A percentile compares a stretch with the other conserved stretches of the same genome.
Conservation (phyloP, 352 stramenopile species). For the Globisporangium orthogonon region DNA sequence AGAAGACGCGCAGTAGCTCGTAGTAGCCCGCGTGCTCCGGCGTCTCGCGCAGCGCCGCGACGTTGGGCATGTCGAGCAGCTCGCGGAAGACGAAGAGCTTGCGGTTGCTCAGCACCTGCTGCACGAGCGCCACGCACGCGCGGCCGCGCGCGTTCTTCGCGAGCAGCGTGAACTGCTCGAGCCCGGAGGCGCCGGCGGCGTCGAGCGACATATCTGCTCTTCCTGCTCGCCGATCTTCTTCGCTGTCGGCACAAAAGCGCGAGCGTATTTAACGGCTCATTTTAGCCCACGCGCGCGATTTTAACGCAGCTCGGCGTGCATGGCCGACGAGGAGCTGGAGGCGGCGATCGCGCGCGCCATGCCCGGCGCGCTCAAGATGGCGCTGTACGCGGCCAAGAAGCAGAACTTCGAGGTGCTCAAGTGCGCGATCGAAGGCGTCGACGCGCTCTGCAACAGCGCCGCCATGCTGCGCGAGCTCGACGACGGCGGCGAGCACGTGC, state of each 20-base stretch:
- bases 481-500: slow-evolving; percentile 44
- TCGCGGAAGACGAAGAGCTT: slow-evolving; percentile 93
- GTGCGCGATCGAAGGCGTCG: slow-evolving; percentile 59
- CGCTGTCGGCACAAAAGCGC: too few species aligned
- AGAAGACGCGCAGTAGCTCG: slow-evolving; percentile 86
- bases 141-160: slow-evolving; percentile 86
- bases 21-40: slow-evolving; percentile 69
- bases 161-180: slow-evolving; percentile 92
- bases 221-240: slow-evolving; percentile 5
- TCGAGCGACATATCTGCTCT: slow-evolving; percentile 54
- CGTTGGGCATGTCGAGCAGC: slow-evolving; percentile 88
- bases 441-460: slow-evolving; percentile 61
- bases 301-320: too few species aligned
- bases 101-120: slow-evolving; percentile 90
- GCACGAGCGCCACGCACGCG: slow-evolving; percentile 89
- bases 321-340: slow-evolving; percentile 56
- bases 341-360: slow-evolving; percentile 51
- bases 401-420: slow-evolving; percentile 73
- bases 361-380: slow-evolving; percentile 69
- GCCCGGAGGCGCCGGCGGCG: slow-evolving; percentile 47
- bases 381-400: slow-evolving; percentile 66
- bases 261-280: too few species aligned
- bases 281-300: too few species aligned
- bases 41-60: slow-evolving; percentile 71
- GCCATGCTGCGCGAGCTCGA: slow-evolving; percentile 52